phyloP scores from a whole-genome alignment of 192 early-diverging fungal species.

The Entomortierella parvispora region DNA sequence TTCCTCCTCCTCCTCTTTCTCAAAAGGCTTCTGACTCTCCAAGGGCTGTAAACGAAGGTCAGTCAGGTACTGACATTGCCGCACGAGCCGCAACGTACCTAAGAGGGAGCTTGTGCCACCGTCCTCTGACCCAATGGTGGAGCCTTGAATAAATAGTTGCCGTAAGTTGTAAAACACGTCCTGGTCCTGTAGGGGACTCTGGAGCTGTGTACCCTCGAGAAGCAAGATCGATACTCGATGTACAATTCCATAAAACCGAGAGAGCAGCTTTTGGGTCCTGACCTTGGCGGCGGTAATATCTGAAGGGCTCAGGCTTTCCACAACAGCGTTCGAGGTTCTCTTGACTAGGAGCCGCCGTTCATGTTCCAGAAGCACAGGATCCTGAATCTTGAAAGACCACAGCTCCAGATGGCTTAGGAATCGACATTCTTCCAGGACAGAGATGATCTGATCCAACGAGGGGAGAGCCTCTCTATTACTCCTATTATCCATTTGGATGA shows the following conservation, averaged over 20 bases:
- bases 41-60: slow-evolving; percentile 20
- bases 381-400: no score
- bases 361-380: no score
- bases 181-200: neutral
- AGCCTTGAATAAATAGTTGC: neutral
- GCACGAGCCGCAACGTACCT: slow-evolving; percentile 15
- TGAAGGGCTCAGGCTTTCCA: neutral
- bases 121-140: no score
- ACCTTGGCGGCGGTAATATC: neutral
- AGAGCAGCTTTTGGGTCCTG: neutral
- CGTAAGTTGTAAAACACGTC: slow-evolving; percentile 22
- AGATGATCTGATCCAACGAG: no score
- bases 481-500: neutral
- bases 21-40: neutral
- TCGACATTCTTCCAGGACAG: no score
- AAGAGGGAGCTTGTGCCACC: slow-evolving; percentile 8
- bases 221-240: slow-evolving; percentile 8
- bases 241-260: slow-evolving; percentile 15
- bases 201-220: neutral
- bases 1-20: neutral
- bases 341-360: no score
- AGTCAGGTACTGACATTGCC: slow-evolving; percentile 36
- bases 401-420: no score
- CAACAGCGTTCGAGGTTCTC: no score
- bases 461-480: no score